phyloP scores from a whole-genome alignment of 306 rosid genomes.

The Cicer judaicum region DNA sequence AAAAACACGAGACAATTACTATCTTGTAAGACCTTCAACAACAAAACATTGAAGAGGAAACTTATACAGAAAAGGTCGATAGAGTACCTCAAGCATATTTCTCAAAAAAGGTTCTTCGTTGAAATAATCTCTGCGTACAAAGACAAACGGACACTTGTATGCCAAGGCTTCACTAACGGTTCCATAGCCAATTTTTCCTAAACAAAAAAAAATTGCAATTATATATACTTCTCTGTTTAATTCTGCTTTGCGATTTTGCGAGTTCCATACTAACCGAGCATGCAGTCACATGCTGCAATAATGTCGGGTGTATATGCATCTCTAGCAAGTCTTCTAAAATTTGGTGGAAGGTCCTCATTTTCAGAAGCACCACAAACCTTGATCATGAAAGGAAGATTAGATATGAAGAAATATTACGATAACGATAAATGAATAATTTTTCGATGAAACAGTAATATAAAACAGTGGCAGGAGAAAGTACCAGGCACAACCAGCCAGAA shows the following conservation, averaged over 20 bases:
- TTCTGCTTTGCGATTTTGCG: conserved; percentile 23
- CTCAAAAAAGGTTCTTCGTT: conserved; percentile 98
- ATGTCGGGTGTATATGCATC: conserved; percentile 94
- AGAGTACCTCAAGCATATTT: conserved; percentile 94
- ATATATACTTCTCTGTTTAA: conserved; percentile 35
- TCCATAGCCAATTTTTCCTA: conserved; percentile 99
- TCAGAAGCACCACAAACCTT: conserved; percentile 98
- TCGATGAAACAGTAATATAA: conserved; percentile 31
- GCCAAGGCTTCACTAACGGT: conserved; percentile 94
- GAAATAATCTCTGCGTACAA: conserved; percentile 97
- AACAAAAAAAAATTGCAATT: conserved; percentile 38
- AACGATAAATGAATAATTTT: conserved; percentile 14
- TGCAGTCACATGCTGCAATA: conserved; percentile 94
- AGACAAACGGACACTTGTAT: conserved; percentile 90
- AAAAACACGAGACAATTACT: conserved; percentile 31
- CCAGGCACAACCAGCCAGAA: conserved; percentile 96
- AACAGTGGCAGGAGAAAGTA: conserved; percentile 46
- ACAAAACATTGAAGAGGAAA: conserved; percentile 19
- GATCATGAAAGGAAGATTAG: conserved; percentile 36
- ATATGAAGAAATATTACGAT: conserved; percentile 25
- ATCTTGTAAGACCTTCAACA: conserved; percentile 29
- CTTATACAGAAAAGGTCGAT: conserved; percentile 22
- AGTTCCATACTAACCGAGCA: conserved; percentile 77
- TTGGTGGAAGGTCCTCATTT: conserved; percentile 74
- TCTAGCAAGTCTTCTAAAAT: conserved; percentile 74